Evolutionary conservation across 805 yeast genomes (phyloP), one percentile per base, ranked within the genome.

Genomic region (Blastobotrys parvus): DNA sequence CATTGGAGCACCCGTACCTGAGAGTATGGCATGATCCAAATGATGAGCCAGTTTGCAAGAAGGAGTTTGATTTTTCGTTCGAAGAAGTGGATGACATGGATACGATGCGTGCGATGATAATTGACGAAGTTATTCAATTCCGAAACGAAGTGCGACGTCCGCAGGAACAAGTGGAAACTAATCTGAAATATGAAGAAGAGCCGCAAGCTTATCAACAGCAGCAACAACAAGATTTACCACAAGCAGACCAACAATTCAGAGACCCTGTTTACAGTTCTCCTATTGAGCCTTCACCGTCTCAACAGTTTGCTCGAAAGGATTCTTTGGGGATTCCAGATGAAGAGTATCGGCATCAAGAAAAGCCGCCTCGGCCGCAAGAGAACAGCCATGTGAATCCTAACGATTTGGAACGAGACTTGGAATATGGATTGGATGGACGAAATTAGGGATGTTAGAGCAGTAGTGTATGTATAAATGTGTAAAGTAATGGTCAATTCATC

Each of bases 1-100:
- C 97, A 0, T 71, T 90, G 38, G 65, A 72, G 51, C 97, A 90
- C 59, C 95, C 95, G 2, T 90, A 90, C 62, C 68, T 90, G 42
- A 65, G 72, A 40, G 74, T 83, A n/a, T 90, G 90, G 64, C 97
- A 90, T 62, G 97, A 90, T 57, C 95, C 96, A 2, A 77, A 75
- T 43, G 97, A 90, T 60, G 97, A 90, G 63, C 70, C 70, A 5
- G 80, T 73, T 39, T 87, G 96, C 60, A 75, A 77, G 37, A 70
- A 75, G 1, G 82, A 83, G 54, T 89, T 89, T 60, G 95, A 89
- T 57, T 89, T 89, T 60, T 70, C 84, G 4, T 89, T 89, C 61
- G 97, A 89, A 67, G 80, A 75, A 13, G 82, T 81, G 15, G 86
- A 85, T 51, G 95, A 87, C 50, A 71, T 86, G 58, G 82, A 75